Percentiles rank a stretch among this genome's conserved stretches.
These are phyloP conservation scores for Rhodotorula sp. DNA, from an alignment of 1,284 basidiomycete species.

Conservation along the genomic window DNA sequence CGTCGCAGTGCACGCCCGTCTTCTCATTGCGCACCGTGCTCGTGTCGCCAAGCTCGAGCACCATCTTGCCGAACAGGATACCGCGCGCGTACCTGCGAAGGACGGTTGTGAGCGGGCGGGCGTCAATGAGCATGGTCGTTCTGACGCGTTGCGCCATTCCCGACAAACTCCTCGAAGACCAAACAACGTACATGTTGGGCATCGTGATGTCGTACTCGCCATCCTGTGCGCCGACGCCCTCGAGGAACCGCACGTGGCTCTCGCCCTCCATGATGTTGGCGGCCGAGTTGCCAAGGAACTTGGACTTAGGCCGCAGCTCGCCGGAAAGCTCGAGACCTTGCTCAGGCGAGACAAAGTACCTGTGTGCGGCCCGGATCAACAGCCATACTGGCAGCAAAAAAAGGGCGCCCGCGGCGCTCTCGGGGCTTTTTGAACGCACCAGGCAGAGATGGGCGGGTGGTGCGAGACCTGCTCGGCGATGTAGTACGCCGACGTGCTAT, in stretches of 20 bases:
- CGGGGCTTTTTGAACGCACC: constrained; percentile 49
- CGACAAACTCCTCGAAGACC: no score
- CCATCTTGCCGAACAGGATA: constrained; percentile 97
- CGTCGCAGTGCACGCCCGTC: constrained; percentile 72
- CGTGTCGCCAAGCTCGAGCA: constrained; percentile 90
- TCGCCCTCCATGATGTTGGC: constrained; percentile 90
- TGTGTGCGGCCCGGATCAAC: neutral
- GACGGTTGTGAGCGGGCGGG: no score
- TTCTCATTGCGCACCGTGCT: constrained; percentile 82
- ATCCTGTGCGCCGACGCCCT: constrained; percentile 67
- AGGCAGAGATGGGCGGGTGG: constrained; percentile 93
- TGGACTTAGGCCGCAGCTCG: constrained; percentile 91
- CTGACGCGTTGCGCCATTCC: neutral
- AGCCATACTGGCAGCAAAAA: no score
- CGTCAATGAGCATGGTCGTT: no score
- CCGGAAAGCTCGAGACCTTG: constrained; percentile 79
- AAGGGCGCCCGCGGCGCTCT: neutral
- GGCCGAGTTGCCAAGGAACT: constrained; percentile 94
- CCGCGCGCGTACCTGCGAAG: constrained; percentile 75
- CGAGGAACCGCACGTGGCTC: constrained; percentile 78
- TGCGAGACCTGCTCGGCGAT: constrained; percentile 90
- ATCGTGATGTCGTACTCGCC: constrained; percentile 88
- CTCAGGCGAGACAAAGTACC: constrained; percentile 89
- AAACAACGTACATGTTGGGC: constrained; percentile 76
- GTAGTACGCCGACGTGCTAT: constrained; percentile 91